Conservation (phyloP, 23 red algal species). For the Gracilariopsis chorda region DNA sequence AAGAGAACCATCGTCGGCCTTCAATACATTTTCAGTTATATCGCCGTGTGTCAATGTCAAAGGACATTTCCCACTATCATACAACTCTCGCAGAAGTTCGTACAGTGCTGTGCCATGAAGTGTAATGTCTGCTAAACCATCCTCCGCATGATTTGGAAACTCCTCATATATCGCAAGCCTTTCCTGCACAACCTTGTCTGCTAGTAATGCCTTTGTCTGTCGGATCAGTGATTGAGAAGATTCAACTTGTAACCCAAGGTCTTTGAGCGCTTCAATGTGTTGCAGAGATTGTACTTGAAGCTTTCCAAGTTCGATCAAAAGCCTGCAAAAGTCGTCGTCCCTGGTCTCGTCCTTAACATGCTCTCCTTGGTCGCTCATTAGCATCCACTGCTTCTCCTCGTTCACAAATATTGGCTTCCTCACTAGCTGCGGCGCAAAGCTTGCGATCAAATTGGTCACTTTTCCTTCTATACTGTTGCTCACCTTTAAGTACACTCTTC, state of each 20-base stretch:
- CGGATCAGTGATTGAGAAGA: background rate
- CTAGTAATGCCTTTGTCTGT: background rate
- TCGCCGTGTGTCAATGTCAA: background rate
- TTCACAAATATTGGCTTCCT: background rate
- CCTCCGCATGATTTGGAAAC: background rate
- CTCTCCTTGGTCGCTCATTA: constrained; percentile 18
- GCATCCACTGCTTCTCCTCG: constrained; percentile 24
- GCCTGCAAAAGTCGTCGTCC: background rate
- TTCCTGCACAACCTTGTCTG: background rate
- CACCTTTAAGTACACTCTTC: constrained; percentile 10
- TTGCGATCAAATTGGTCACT: background rate
- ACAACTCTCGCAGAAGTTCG: background rate
- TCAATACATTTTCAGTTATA: background rate
- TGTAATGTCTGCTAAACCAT: background rate
- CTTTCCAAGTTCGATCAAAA: background rate
- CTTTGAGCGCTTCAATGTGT: background rate
- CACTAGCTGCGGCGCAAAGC: constrained; percentile 10
- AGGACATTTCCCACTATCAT: background rate
- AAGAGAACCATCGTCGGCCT: background rate
- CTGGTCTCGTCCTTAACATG: background rate
- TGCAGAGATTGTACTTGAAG: background rate
- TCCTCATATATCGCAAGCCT: background rate
- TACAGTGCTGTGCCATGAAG: background rate
- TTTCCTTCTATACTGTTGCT: background rate
- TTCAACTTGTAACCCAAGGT: background rate